Conservation (phyloP, 495 filamentous ascomycete genomes). For the Penicillium argentinense region DNA sequence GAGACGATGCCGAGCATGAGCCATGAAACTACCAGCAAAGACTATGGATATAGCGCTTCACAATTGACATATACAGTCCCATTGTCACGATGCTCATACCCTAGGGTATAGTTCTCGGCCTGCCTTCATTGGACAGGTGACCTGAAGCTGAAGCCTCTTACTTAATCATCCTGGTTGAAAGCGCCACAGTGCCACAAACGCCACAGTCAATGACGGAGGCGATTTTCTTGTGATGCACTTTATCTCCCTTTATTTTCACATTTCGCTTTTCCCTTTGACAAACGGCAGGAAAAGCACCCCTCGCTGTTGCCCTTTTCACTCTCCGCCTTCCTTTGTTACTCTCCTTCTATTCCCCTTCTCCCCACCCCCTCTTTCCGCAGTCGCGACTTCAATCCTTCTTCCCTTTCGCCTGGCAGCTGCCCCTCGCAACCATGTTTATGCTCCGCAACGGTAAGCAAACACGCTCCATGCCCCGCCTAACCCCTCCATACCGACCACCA, state of each 20-base stretch:
- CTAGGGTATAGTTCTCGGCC: too few species aligned
- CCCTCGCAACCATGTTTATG: conserved; percentile 64
- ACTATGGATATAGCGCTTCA: neutral
- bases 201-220: conserved; percentile 32
- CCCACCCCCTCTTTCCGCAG: neutral
- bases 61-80: neutral
- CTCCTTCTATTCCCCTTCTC: conserved; percentile 1
- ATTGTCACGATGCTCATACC: too few species aligned
- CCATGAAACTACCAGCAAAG: neutral
- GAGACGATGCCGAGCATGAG: conserved; percentile 1
- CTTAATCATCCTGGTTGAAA: neutral
- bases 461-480: conserved; percentile 31
- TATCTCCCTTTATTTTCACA: conserved; percentile 8
- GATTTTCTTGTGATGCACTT: conserved; percentile 24
- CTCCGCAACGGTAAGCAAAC: conserved; percentile 62
- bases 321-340: conserved; percentile 5
- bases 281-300: conserved; percentile 5
- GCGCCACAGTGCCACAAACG: conserved; percentile 17
- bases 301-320: neutral
- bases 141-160: too few species aligned
- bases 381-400: conserved; percentile 5
- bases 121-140: too few species aligned
- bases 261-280: conserved; percentile 10
- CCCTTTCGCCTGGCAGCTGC: conserved; percentile 30
- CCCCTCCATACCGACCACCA: conserved; percentile 31